Conservation (phyloP, 2,329 filamentous ascomycete genomes). For the Allantophomopsis lycopodina region DNA sequence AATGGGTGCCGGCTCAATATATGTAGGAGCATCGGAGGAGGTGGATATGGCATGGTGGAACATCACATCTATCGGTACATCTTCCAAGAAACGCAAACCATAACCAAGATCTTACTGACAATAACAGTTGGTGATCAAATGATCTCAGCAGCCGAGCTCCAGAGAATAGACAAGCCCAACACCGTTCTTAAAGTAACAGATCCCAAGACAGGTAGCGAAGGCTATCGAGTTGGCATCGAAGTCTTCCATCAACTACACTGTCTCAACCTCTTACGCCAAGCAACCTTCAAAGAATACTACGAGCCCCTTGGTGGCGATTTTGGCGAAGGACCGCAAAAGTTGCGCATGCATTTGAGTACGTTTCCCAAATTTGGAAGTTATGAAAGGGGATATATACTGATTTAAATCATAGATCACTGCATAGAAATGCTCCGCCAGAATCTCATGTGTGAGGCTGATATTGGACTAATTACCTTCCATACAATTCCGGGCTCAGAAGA, state of each 20-base stretch:
- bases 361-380: neutral
- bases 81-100: neutral
- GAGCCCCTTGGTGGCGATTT: conserved; percentile 31
- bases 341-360: conserved; percentile 24
- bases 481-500: conserved; percentile 21
- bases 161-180: conserved; percentile 34
- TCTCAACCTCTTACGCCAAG: conserved; percentile 24
- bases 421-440: conserved; percentile 37
- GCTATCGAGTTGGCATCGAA: conserved; percentile 40
- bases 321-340: conserved; percentile 24
- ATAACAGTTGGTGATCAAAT: conserved; percentile 42
- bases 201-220: conserved; percentile 38
- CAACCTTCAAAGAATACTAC: conserved; percentile 36
- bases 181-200: conserved; percentile 40
- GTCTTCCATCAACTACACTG: conserved; percentile 25
- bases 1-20: conserved; percentile 27
- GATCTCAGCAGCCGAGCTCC: conserved; percentile 38
- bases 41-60: conserved; percentile 44
- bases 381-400: conserved; percentile 1
- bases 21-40: conserved; percentile 38
- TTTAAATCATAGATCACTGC: conserved; percentile 28
- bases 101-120: neutral
- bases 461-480: conserved; percentile 39
- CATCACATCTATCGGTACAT: conserved; percentile 28
- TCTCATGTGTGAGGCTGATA: conserved; percentile 39